Conservation (phyloP, 2,329 filamentous ascomycete genomes). For the Alternaria conjuncta region DNA sequence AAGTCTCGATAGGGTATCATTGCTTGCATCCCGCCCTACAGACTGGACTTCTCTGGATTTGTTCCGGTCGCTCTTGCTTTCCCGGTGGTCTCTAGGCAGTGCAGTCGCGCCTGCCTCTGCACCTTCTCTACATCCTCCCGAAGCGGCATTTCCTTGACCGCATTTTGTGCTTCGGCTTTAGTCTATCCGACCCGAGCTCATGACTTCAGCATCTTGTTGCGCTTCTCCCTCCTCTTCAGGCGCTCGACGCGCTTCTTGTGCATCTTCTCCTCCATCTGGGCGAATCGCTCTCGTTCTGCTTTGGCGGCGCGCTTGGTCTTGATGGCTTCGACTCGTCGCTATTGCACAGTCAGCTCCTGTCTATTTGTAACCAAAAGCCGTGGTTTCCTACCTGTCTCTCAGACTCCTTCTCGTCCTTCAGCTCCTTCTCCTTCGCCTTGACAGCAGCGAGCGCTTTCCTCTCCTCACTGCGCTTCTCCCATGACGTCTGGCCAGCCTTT, state of each 20-base stretch:
- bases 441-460: slow-evolving; percentile 74
- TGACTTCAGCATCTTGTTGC: slow-evolving; percentile 76
- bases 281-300: slow-evolving; percentile 90
- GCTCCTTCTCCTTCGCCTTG: slow-evolving; percentile 92
- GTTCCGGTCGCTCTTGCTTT: not conserved
- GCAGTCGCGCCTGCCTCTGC: not conserved
- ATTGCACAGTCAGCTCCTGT: slow-evolving; percentile 18
- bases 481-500: slow-evolving; percentile 76
- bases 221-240: slow-evolving; percentile 93
- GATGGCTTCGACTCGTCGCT: slow-evolving; percentile 80
- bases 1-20: slow-evolving; percentile 6
- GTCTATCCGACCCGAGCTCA: slow-evolving; percentile 29
- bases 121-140: not conserved
- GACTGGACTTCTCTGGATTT: not conserved
- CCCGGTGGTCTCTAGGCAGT: not conserved
- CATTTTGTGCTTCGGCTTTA: not conserved
- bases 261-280: slow-evolving; percentile 97
- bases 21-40: slow-evolving; percentile 2
- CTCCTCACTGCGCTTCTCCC: slow-evolving; percentile 74
- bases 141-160: slow-evolving; percentile 6
- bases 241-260: slow-evolving; percentile 93
- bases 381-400: slow-evolving; percentile 74
- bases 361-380: not conserved
- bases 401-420: slow-evolving; percentile 93
- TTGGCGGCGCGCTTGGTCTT: slow-evolving; percentile 87